phyloP scores from a whole-genome alignment of 2,329 filamentous ascomycete species.

The Albifimbria verrucaria region DNA sequence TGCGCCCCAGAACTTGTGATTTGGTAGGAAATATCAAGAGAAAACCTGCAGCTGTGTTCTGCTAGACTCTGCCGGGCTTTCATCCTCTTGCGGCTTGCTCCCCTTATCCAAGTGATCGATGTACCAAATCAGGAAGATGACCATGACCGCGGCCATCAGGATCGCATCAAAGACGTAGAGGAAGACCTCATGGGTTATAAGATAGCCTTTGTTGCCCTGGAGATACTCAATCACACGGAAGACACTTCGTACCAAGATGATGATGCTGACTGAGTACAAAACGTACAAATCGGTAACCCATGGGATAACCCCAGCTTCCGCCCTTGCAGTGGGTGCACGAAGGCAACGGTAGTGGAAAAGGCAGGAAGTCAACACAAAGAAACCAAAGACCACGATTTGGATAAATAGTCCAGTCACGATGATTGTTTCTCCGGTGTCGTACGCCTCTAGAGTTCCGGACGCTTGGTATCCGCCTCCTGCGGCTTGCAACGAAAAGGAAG shows the following conservation, averaged over 20 bases:
- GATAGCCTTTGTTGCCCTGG: conserved; percentile 25
- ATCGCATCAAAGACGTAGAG: conserved; percentile 30
- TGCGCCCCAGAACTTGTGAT: too few relatives aligned
- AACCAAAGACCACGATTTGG: conserved; percentile 52
- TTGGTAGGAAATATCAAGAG: too few relatives aligned
- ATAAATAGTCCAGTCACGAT: conserved; percentile 50
- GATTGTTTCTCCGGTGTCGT: conserved; percentile 39
- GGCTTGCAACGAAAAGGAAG: conserved; percentile 36
- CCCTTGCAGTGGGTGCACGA: conserved; percentile 8
- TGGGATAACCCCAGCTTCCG: conserved; percentile 17
- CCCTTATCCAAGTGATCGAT: too few relatives aligned
- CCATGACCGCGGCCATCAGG: conserved; percentile 23
- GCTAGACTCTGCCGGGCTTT: too few relatives aligned
- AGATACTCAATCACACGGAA: conserved; percentile 42
- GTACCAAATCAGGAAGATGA: too few relatives aligned
- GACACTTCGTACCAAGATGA: conserved; percentile 39
- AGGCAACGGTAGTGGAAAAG: conserved; percentile 39
- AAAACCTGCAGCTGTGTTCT: too few relatives aligned
- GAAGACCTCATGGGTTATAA: conserved; percentile 25
- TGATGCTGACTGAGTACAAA: conserved; percentile 20
- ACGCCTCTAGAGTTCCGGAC: conserved; percentile 8
- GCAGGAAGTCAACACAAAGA: conserved; percentile 45
- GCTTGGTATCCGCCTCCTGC: conserved; percentile 22
- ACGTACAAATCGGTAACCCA: conserved; percentile 27
- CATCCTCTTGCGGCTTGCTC: too few relatives aligned